phyloP scores from a whole-genome alignment of 78 protist genomes.

The Speleostelium caveatum region DNA sequence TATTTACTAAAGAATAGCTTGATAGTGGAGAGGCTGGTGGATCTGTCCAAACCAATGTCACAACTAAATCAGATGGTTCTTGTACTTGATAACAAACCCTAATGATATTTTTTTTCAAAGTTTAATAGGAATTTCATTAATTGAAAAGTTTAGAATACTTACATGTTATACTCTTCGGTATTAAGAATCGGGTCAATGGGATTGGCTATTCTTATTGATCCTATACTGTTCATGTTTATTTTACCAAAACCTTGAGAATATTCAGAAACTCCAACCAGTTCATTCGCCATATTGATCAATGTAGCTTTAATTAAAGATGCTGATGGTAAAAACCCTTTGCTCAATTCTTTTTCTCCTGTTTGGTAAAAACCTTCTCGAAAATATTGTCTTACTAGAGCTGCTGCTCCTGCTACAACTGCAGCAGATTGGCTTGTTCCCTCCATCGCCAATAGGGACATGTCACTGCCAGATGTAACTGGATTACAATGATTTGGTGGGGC shows the following conservation, averaged over 20 bases:
- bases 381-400: constrained; percentile 32
- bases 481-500: constrained; percentile 10
- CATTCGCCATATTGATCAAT: constrained; percentile 17
- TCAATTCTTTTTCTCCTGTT: background rate
- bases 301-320: constrained; percentile 32
- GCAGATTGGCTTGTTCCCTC: constrained; percentile 37
- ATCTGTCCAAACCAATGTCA: constrained; percentile 42
- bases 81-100: background rate
- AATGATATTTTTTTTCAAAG: too few species aligned
- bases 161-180: too few species aligned
- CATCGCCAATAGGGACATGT: constrained; percentile 11
- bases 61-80: background rate
- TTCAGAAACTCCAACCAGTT: background rate
- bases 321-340: background rate
- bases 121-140: too few species aligned
- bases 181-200: too few species aligned
- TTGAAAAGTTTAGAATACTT: too few species aligned
- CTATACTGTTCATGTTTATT: too few species aligned
- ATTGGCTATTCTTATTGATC: too few species aligned
- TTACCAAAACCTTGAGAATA: constrained; percentile 23
- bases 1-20: background rate
- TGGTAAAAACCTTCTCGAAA: constrained; percentile 23
- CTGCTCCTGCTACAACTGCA: constrained; percentile 5
- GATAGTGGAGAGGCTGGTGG: constrained; percentile 48
- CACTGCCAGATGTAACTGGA: background rate